Conservation (phyloP, 306 rosid species). For the Benincasa hispida region DNA sequence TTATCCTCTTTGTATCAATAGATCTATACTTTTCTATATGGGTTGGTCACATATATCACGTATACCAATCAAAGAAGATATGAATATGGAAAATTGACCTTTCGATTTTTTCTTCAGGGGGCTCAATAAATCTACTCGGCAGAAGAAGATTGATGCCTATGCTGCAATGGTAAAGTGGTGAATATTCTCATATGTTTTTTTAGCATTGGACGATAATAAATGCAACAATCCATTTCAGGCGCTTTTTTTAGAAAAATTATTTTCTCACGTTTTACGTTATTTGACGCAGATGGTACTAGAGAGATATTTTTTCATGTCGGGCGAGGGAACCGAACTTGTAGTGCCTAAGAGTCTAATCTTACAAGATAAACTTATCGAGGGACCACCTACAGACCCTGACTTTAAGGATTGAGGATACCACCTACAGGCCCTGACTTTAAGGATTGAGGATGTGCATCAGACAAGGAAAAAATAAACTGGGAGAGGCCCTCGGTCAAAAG, state of each 20-base stretch:
- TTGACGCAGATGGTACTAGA: conserved; percentile 62
- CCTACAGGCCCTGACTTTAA: conserved; percentile 45
- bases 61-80: not conserved
- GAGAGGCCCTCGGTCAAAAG: not conserved
- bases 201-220: not conserved
- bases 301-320: conserved; percentile 64
- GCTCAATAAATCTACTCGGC: conserved; percentile 24
- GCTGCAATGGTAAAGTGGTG: conserved; percentile 33
- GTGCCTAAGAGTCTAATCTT: conserved; percentile 50
- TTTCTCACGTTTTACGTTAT: not conserved
- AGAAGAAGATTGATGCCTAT: conserved; percentile 30
- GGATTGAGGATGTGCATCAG: conserved; percentile 2
- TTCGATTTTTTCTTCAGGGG: conserved; percentile 22
- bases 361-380: conserved; percentile 39
- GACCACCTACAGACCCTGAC: conserved; percentile 57
- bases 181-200: not conserved
- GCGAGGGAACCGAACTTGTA: conserved; percentile 60
- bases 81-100: not conserved
- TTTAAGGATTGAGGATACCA: conserved; percentile 30
- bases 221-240: not conserved
- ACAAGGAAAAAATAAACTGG: not conserved
- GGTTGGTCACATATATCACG: not conserved
- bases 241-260: not conserved
- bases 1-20: not conserved
- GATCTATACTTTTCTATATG: not conserved